phyloP scores from a whole-genome alignment of 805 yeast species.

The Saccharomycopsis lassenensis region DNA sequence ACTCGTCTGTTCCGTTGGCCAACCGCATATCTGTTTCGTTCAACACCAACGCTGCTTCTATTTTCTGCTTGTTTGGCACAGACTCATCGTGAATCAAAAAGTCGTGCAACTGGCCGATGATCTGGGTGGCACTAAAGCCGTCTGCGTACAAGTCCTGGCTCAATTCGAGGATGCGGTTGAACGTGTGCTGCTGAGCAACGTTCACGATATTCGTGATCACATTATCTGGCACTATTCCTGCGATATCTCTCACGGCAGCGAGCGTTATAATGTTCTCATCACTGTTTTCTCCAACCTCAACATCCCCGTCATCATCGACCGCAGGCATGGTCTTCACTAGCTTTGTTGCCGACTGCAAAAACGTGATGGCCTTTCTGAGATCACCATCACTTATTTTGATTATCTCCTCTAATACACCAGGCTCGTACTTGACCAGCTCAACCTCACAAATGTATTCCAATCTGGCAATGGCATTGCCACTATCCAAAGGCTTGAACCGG shows the following conservation, averaged over 20 bases:
- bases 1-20: constrained; percentile 83
- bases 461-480: constrained; percentile 57
- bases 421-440: constrained; percentile 34
- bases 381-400: constrained; percentile 79
- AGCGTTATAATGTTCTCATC: constrained; percentile 22
- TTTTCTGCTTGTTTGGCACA: constrained; percentile 45
- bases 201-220: constrained; percentile 33
- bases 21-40: constrained; percentile 69
- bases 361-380: constrained; percentile 84
- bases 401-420: constrained; percentile 49
- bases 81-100: constrained; percentile 44
- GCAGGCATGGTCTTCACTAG: constrained; percentile 25
- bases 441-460: constrained; percentile 46
- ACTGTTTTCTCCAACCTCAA: constrained; percentile 22
- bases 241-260: constrained; percentile 42
- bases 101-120: constrained; percentile 64
- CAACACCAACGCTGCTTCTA: constrained; percentile 47
- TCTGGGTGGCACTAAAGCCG: constrained; percentile 75
- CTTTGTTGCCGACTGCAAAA: constrained; percentile 73
- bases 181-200: constrained; percentile 26
- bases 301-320: constrained; percentile 25
- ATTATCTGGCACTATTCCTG: constrained; percentile 58
- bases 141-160: constrained; percentile 46
- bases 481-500: constrained; percentile 72
- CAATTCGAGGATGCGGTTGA: constrained; percentile 26